phyloP scores from a whole-genome alignment of 192 early-diverging fungal species.

The Entomortierella parvispora region DNA sequence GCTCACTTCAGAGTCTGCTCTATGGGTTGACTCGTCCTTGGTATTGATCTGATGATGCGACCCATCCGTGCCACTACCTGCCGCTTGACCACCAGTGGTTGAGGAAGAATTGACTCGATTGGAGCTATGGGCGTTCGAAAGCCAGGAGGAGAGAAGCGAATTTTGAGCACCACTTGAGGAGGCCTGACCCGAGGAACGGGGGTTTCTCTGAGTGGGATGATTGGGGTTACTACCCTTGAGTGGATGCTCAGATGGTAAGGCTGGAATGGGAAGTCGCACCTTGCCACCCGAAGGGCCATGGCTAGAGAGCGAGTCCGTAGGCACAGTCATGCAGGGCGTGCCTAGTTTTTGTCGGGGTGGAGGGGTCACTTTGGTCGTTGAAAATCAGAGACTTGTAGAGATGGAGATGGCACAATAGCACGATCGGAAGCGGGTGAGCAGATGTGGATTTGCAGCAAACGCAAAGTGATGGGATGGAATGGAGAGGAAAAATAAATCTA shows the following conservation, averaged over 20 bases:
- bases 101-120: neutral
- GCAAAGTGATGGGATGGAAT: too few relatives aligned
- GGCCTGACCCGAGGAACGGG: neutral
- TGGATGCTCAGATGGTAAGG: slow-evolving; percentile 31
- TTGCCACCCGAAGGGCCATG: neutral
- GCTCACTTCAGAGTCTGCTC: too few relatives aligned
- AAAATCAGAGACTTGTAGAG: neutral
- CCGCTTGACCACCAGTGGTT: neutral
- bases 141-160: slow-evolving; percentile 40
- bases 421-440: too few relatives aligned
- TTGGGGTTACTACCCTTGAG: slow-evolving; percentile 1
- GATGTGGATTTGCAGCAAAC: too few relatives aligned
- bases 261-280: slow-evolving; percentile 20
- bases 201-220: slow-evolving; percentile 6
- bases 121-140: neutral
- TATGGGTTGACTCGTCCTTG: too few relatives aligned
- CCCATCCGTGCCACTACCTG: too few relatives aligned
- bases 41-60: too few relatives aligned
- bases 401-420: too few relatives aligned
- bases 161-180: slow-evolving; percentile 2
- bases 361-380: too few relatives aligned
- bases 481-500: too few relatives aligned
- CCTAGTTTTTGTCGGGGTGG: too few relatives aligned
- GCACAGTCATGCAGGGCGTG: slow-evolving; percentile 42
- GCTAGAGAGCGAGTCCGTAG: slow-evolving; percentile 14